Percentiles rank a stretch among this genome's conserved stretches.
These are phyloP conservation scores for Haplosporangium sp. DNA, from an alignment of 371 early-diverging fungal genomes.

Conservation along the genomic window DNA sequence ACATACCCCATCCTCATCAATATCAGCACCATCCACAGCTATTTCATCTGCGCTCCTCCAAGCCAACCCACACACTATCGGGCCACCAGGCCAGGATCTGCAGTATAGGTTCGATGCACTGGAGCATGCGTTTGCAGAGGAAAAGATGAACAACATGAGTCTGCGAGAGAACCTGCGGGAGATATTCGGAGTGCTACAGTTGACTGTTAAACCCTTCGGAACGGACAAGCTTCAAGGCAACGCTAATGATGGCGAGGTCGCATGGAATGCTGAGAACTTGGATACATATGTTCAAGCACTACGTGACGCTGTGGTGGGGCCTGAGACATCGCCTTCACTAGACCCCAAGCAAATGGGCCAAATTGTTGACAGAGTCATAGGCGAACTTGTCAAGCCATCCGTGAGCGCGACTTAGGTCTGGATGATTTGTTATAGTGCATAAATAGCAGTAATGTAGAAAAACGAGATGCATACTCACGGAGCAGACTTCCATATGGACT, in stretches of 20 bases:
- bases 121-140: constrained; percentile 27
- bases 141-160: constrained; percentile 35
- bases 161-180: constrained; percentile 34
- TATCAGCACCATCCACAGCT: neutral
- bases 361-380: constrained; percentile 41
- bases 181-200: constrained; percentile 33
- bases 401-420: no score
- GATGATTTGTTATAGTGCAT: neutral
- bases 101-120: constrained; percentile 32
- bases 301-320: constrained; percentile 33
- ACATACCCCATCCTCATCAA: no score
- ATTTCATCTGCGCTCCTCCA: neutral
- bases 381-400: no score
- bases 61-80: constrained; percentile 14
- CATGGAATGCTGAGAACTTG: constrained; percentile 24
- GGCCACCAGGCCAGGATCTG: constrained; percentile 32
- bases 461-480: neutral
- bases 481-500: no score
- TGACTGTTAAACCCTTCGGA: constrained; percentile 17
- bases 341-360: constrained; percentile 31
- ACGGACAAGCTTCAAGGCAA: neutral
- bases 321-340: constrained; percentile 3
- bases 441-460: neutral
- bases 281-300: constrained; percentile 48
- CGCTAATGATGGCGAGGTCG: neutral